phyloP scores from a whole-genome alignment of 2,329 filamentous ascomycete genomes.

The Colletotrichum lini region DNA sequence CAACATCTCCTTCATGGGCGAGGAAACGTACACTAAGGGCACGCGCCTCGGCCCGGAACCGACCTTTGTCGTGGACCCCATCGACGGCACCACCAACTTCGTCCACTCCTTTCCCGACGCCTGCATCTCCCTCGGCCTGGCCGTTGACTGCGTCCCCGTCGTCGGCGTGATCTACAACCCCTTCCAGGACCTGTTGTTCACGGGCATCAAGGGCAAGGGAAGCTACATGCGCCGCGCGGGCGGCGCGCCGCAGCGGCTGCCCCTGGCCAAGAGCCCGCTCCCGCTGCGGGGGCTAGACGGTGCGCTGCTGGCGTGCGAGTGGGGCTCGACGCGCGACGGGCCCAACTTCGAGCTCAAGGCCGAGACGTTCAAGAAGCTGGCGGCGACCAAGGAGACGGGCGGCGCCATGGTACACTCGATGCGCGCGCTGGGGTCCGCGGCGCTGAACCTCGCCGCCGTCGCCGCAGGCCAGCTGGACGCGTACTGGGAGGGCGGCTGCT shows the following conservation, averaged over 20 bases:
- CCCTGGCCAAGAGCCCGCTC: conserved; percentile 62
- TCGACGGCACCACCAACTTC: conserved; percentile 88
- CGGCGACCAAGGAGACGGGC: conserved; percentile 70
- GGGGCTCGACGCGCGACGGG: conserved; percentile 78
- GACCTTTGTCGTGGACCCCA: conserved; percentile 86
- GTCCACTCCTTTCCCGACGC: conserved; percentile 82
- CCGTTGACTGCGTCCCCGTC: conserved; percentile 71
- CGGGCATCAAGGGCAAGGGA: conserved; percentile 77
- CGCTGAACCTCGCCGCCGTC: conserved; percentile 81
- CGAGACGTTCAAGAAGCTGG: conserved; percentile 74
- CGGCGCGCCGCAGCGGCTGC: conserved; percentile 55
- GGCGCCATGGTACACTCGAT: conserved; percentile 84
- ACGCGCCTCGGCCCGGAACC: conserved; percentile 73
- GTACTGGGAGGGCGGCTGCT: conserved; percentile 89
- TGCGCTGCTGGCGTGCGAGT: conserved; percentile 79
- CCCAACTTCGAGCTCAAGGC: conserved; percentile 80
- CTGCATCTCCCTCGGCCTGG: conserved; percentile 82
- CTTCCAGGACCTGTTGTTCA: conserved; percentile 78
- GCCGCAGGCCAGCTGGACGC: conserved; percentile 79
- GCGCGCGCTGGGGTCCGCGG: conserved; percentile 79
- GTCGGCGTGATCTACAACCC: conserved; percentile 88
- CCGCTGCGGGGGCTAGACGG: conserved; percentile 73
- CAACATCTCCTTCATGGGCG: conserved; percentile 76
- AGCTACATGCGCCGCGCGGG: conserved; percentile 69
- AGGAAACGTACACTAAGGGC: conserved; percentile 82